These are phyloP conservation scores for Perkinsela sp. DNA, from an alignment of 208 protist species.

Conservation along the genomic window DNA sequence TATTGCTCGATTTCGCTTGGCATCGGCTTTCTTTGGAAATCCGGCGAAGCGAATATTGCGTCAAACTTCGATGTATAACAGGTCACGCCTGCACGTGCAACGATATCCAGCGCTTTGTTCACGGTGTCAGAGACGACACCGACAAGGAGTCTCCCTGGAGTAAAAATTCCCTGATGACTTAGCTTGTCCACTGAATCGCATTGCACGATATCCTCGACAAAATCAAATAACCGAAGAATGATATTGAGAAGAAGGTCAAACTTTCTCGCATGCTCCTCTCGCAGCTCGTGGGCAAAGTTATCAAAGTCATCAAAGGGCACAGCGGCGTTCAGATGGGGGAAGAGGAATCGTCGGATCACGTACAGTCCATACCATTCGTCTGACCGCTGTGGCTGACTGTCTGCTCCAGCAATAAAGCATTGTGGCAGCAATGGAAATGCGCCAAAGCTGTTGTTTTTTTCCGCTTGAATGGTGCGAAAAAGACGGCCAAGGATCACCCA, in stretches of 20 bases:
- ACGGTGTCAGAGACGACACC: slow-evolving; percentile 19
- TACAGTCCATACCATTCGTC: slow-evolving; percentile 66
- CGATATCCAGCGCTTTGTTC: not conserved
- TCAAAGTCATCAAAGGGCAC: slow-evolving; percentile 23
- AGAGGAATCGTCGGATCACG: slow-evolving; percentile 45
- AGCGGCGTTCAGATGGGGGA: slow-evolving; percentile 49
- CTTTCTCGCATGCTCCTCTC: slow-evolving; percentile 55
- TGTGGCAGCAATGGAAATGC: slow-evolving; percentile 41
- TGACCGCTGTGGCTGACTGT: slow-evolving; percentile 32
- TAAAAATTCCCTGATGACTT: slow-evolving; percentile 80
- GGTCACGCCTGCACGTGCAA: not conserved
- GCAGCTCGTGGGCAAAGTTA: slow-evolving; percentile 7
- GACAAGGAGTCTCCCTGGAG: slow-evolving; percentile 69
- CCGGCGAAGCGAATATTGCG: not conserved
- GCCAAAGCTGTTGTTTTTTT: slow-evolving; percentile 24
- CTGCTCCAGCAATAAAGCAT: slow-evolving; percentile 12
- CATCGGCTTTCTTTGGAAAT: not conserved
- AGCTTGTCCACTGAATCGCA: slow-evolving; percentile 83
- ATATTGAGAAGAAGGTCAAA: slow-evolving; percentile 78
- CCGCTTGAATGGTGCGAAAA: slow-evolving; percentile 10
- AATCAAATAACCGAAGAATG: slow-evolving; percentile 74
- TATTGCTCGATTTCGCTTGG: not conserved
- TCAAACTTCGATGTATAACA: not conserved
- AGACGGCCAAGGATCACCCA: slow-evolving; percentile 36
- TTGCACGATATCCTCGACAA: slow-evolving; percentile 42